Evolutionary conservation across 805 yeast species (phyloP).

Genomic region (Ogataea paraovalis): DNA sequence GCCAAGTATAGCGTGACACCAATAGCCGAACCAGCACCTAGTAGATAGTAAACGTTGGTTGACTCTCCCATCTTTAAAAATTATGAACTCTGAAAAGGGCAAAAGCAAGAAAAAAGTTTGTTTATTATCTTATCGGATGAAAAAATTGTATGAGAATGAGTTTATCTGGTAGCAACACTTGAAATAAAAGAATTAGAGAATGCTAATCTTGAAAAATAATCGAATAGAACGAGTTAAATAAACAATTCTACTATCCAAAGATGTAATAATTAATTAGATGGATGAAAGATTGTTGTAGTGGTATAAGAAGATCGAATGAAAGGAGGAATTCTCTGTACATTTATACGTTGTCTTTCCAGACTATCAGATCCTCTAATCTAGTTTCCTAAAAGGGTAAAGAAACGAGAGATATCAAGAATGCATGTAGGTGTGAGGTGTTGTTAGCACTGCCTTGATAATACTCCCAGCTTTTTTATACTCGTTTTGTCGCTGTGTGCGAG

Average conservation of each 20-base stretch:
- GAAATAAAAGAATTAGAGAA: background rate
- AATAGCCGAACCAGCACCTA: constrained; percentile 24
- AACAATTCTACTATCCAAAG: too few relatives aligned
- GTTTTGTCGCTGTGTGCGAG: background rate
- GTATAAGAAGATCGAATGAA: background rate
- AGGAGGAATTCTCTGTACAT: too few relatives aligned
- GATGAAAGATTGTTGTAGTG: too few relatives aligned
- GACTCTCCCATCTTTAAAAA: constrained; percentile 6
- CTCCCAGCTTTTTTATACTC: background rate
- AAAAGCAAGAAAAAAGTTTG: too few relatives aligned
- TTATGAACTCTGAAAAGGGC: too few relatives aligned
- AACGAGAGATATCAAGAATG: constrained; percentile 5
- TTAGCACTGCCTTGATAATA: background rate
- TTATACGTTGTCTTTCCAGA: background rate
- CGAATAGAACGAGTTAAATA: too few relatives aligned
- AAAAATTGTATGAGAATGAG: background rate
- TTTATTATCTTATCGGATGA: background rate
- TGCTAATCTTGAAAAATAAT: background rate
- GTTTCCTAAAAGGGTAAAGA: constrained; percentile 21
- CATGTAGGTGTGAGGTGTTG: background rate
- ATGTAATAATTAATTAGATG: too few relatives aligned
- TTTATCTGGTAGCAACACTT: background rate
- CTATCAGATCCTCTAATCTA: background rate
- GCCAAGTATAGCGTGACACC: constrained; percentile 18
- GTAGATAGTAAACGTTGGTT: constrained; percentile 11